phyloP scores from a whole-genome alignment of 257 asterid genomes.

The Rauvolfia tetraphylla region DNA sequence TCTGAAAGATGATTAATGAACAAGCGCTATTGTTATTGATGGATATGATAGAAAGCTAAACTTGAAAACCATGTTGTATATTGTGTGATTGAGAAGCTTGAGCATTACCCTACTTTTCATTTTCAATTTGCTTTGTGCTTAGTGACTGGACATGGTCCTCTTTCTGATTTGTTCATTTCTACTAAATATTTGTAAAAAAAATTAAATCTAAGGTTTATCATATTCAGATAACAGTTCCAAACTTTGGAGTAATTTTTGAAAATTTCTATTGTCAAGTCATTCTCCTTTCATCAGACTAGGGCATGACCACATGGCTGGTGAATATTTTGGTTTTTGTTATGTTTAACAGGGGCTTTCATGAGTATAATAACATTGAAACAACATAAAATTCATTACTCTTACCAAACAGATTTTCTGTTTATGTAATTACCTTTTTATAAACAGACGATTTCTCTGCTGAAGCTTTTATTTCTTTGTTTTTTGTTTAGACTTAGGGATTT shows the following conservation, averaged over 20 bases:
- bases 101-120: not conserved
- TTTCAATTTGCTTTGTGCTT: not conserved
- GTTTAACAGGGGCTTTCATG: no score
- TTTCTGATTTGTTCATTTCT: not conserved
- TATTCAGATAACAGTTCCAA: no score
- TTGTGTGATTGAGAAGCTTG: not conserved
- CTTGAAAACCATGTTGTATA: not conserved
- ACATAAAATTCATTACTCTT: not conserved
- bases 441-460: conserved; percentile 1
- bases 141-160: not conserved
- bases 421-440: conserved; percentile 5
- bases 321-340: not conserved
- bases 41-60: not conserved
- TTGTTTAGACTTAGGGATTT: conserved; percentile 87
- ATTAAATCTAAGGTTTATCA: conserved; percentile 2
- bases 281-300: not conserved
- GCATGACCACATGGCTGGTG: not conserved
- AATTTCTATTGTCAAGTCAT: not conserved
- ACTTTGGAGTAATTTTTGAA: no score
- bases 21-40: not conserved
- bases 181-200: not conserved
- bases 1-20: not conserved
- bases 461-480: conserved; percentile 20
- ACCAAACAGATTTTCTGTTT: not conserved
- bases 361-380: not conserved